Evolutionary conservation across 192 early-diverging fungal species (phyloP).

Genomic region (Glomus cerebriforme): DNA sequence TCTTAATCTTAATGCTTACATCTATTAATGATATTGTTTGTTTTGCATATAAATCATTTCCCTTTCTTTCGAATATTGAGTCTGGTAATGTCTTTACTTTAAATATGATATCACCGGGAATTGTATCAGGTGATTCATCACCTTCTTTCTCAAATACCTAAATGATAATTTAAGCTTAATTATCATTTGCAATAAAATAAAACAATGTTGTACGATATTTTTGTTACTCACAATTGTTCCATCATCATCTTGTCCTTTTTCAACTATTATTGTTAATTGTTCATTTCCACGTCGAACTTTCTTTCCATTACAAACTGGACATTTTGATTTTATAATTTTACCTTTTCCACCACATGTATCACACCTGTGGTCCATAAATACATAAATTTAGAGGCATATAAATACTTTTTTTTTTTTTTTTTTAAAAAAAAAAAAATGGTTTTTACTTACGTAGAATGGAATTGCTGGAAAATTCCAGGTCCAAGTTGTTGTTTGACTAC

Average conservation of each 20-base stretch:
- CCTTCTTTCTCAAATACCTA: slow-evolving; percentile 81
- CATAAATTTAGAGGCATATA: slow-evolving; percentile 7
- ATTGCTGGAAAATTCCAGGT: slow-evolving; percentile 93
- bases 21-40: slow-evolving; percentile 74
- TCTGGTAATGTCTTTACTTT: slow-evolving; percentile 70
- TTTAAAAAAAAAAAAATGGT: neutral
- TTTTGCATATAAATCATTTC: slow-evolving; percentile 75
- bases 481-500: slow-evolving; percentile 85
- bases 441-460: slow-evolving; percentile 70
- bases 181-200: neutral
- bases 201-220: neutral
- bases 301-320: slow-evolving; percentile 78
- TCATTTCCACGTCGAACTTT: slow-evolving; percentile 86
- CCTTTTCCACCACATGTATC: slow-evolving; percentile 90
- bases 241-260: slow-evolving; percentile 86
- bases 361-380: slow-evolving; percentile 52
- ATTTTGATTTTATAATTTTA: slow-evolving; percentile 78
- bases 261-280: slow-evolving; percentile 75
- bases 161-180: neutral
- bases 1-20: slow-evolving; percentile 11
- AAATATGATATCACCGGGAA: slow-evolving; percentile 89
- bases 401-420: neutral
- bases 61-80: slow-evolving; percentile 70
- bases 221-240: slow-evolving; percentile 30
- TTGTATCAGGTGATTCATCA: slow-evolving; percentile 88